Base-by-base conservation (phyloP, 768 basidiomycete species). In the Baorangia bicolor region DNA sequence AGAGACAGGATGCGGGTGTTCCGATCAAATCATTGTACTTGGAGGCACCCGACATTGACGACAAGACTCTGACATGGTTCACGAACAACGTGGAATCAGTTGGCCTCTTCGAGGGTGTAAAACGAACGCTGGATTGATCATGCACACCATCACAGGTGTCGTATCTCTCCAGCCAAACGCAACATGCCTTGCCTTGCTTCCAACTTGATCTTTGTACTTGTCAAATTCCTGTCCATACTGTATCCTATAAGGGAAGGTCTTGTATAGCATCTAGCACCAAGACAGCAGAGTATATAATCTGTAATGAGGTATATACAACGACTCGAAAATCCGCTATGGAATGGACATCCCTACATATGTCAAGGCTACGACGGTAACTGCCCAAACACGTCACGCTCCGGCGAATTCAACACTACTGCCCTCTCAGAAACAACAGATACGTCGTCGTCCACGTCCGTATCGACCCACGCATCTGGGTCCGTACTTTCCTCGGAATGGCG, bases 361-460 rank as follows among this genome's bases (percentile, higher is more conserved):
- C 45, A 18, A 18, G 16, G 9, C 27, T 18, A 49, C 27, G 4
- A 59, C 13, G 9, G 13, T 16, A 51, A 45, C 42, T 25, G 18
- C 31, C 57, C 51, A 49, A 67, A 59, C 45, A 58, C 58, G 31
- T 64, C 57, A 0, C 40, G 47, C 6, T 39, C 53, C 2, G 56
- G 56, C 13, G 51, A 50, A 49, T 49, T 39, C 53, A 53, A 38
- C 37, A 57, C 45, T 1, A 65, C 44, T 4, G 14, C 63, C 30
- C 44, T 47, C 49, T 68, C 62, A 14, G 57, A 63, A 2, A 39
- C 47, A 37, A 52, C 59, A 31, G 57, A 56, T 27, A 51, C 64
- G 10, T 51, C 57, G 2, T 73, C 74, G 0, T 67, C 69, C 38
- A 65, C 68, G 57, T 76, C 76, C 39, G 75, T 77, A 56, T 77